Evolutionary conservation across 345 rosid genomes (phyloP), one percentile per base, ranked within the genome.

Genomic region (Populus ilicifolia): DNA sequence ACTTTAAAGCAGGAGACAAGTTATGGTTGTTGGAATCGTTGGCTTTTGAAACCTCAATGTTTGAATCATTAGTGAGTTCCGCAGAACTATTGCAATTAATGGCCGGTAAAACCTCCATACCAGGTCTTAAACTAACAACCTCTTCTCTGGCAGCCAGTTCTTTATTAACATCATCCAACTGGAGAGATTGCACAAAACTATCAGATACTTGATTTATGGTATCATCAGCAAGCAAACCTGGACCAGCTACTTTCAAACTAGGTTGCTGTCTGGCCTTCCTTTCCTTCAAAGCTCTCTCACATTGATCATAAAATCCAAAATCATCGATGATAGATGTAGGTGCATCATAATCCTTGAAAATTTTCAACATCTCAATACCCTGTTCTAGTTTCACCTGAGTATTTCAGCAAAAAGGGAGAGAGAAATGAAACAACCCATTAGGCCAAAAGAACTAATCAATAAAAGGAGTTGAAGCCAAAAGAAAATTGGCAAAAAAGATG

Each of bases 311-410:
- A 66, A 86, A 90, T 17, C 65, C 75, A 73, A 92, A 92, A 83
- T 92, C 94, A 72, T 92, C 96, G 1, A 92, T 83, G 38, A 92
- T 84, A 30, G 89, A 88, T 72, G 92, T 85, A 2, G 71, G 83
- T 0, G 83, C 82, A 70, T 84, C 89, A 56, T 90, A 84, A 62
- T 88, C 87, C 87, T 89, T 90, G 69, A 88, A 92, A n/a, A 89
- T 90, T 75, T 76, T 87, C 68, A 90, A 84, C 89, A 92, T 90
- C 88, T 92, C 94, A 65, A 81, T 79, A 38, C 96, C 94, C 23
- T 85, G 94, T 67, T 84, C 88, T 54, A 88, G 76, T 79, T 84
- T 89, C 86, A 92, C 96, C 96, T 91, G 78, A 68, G 56, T 12
- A 25, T 30, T 44, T 27, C 74, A 71, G 23, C 30, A 80, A 30